Evolutionary conservation across 495 filamentous ascomycete species (phyloP), one percentile per base, ranked within the genome.

Genomic region (Bombardia bombarda): DNA sequence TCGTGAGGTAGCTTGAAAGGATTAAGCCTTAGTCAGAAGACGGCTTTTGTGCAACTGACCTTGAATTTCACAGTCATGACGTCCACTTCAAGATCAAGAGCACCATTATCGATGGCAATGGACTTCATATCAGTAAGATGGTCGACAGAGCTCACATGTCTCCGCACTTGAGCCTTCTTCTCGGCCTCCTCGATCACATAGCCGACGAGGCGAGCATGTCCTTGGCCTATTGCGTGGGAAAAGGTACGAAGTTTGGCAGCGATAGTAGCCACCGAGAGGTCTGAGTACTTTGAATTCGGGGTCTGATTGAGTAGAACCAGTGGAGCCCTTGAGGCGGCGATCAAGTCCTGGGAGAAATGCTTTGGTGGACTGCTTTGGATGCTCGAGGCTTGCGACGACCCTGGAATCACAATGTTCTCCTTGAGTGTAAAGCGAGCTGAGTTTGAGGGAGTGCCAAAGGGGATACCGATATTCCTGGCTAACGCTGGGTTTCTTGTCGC

Each of bases 171-270:
- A 2, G 57, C 61, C 32, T 55, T 61, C 16, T 52, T 57, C 34
- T 68, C 67, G 37, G 63, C 62, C 18, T 63, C 58, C 32, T 68
- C 62, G 19, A 69, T 58, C 22, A 63, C 45, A 23, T 53, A 69
- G 8, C 52, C 55, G 40, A 56, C 59, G 28, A 70, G 63, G 3
- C 54, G 57, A 2, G 63, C 51, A 28, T 66, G 66, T n/a, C 62
- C 62, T 9, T 52, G 43, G 30, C 52, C 46, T 9, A 72, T 61
- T 17, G 65, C 50, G 6, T 50, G 47, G 7, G 52, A 49, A 26
- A 62, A 60, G 3, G 42, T 31, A 23, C 41, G 45, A 21, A 73
- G 51, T 12, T 46, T 43, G 6, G 32, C 39, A 31, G 56, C 65
- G 16, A 72, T 55, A 31, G 60, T 61, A 1, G 60, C 58, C 4